A percentile compares a stretch with the other conserved stretches of the same genome.
Evolutionary conservation across 2,329 filamentous ascomycete species (phyloP).

Genomic region (Gliomastix tumulicola): DNA sequence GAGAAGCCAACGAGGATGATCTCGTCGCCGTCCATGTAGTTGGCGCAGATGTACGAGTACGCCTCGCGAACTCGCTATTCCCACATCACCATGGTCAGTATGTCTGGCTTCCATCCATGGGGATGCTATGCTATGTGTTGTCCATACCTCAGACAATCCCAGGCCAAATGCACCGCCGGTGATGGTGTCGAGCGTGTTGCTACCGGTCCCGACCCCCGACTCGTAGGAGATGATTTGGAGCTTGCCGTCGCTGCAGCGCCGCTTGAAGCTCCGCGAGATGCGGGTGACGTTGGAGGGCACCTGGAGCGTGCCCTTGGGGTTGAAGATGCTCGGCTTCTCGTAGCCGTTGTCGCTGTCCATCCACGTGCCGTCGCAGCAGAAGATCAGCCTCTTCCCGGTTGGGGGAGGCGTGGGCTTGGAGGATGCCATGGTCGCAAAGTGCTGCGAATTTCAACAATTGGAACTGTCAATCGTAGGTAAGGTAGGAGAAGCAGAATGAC

Average conservation of each 20-base stretch:
- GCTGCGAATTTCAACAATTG: too few relatives aligned
- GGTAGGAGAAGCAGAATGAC: too few relatives aligned
- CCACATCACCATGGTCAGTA: too few relatives aligned
- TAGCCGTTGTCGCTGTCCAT: conserved; percentile 41
- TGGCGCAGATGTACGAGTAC: conserved; percentile 4
- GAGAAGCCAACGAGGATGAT: conserved; percentile 52
- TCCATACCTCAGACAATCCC: conserved; percentile 45
- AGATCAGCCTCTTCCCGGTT: conserved; percentile 10
- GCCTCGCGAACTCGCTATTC: conserved; percentile 47
- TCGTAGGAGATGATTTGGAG: conserved; percentile 56
- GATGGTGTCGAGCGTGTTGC: conserved; percentile 39
- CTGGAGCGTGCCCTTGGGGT: conserved; percentile 32
- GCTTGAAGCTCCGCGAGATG: conserved; percentile 49
- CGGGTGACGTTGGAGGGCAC: conserved; percentile 54
- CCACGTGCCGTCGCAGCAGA: conserved; percentile 3
- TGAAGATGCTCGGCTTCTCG: conserved; percentile 26
- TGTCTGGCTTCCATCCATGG: too few relatives aligned
- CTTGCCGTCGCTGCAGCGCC: conserved; percentile 39
- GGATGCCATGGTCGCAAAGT: too few relatives aligned
- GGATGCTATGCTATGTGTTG: too few relatives aligned
- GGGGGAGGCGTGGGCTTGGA: too few relatives aligned
- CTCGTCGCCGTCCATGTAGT: conserved; percentile 45
- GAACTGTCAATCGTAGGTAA: too few relatives aligned
- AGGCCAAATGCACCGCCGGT: conserved; percentile 48
- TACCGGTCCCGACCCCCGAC: conserved; percentile 51